phyloP scores from a whole-genome alignment of 352 stramenopile genomes.

The Salisapilia sapeloensis region DNA sequence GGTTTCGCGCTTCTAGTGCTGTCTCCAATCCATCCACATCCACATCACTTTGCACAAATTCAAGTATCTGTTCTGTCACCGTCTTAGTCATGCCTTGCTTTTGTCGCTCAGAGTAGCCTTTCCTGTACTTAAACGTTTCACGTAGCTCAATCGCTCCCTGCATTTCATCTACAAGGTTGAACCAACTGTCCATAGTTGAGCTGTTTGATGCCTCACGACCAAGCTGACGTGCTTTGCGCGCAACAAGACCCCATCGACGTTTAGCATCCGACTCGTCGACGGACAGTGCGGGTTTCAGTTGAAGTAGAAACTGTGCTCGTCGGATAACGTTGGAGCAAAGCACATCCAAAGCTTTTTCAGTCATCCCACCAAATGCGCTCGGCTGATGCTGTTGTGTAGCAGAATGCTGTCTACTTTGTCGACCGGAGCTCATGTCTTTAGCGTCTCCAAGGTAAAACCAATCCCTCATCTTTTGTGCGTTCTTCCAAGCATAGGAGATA shows the following conservation, averaged over 20 bases:
- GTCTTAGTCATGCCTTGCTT: slow-evolving; percentile 33
- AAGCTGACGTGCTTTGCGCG: slow-evolving; percentile 56
- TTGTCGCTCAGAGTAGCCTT: slow-evolving; percentile 47
- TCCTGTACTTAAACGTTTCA: slow-evolving; percentile 55
- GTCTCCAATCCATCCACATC: slow-evolving; percentile 32
- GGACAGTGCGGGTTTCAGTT: slow-evolving; percentile 60
- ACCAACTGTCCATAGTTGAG: slow-evolving; percentile 60
- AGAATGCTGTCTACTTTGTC: slow-evolving; percentile 10
- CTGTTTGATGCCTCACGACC: slow-evolving; percentile 18
- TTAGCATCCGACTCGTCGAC: slow-evolving; percentile 55
- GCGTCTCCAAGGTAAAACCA: slow-evolving; percentile 76
- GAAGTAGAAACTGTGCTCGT: slow-evolving; percentile 46
- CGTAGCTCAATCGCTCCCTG: slow-evolving; percentile 57
- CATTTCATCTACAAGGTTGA: slow-evolving; percentile 58
- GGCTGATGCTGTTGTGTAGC: slow-evolving; percentile 36
- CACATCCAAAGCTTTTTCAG: slow-evolving; percentile 42
- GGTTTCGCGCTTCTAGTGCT: slow-evolving; percentile 26
- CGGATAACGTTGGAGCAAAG: slow-evolving; percentile 60
- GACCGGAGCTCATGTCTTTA: slow-evolving; percentile 25
- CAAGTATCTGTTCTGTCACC: slow-evolving; percentile 65
- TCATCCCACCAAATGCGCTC: slow-evolving; percentile 62
- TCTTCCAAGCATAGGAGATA: slow-evolving; percentile 57
- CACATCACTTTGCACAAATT: slow-evolving; percentile 73
- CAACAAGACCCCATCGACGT: slow-evolving; percentile 41
- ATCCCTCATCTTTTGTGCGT: slow-evolving; percentile 75